Evolutionary conservation across 75 land plant species (phyloP).

Genomic region (Cupressus sempervirens): DNA sequence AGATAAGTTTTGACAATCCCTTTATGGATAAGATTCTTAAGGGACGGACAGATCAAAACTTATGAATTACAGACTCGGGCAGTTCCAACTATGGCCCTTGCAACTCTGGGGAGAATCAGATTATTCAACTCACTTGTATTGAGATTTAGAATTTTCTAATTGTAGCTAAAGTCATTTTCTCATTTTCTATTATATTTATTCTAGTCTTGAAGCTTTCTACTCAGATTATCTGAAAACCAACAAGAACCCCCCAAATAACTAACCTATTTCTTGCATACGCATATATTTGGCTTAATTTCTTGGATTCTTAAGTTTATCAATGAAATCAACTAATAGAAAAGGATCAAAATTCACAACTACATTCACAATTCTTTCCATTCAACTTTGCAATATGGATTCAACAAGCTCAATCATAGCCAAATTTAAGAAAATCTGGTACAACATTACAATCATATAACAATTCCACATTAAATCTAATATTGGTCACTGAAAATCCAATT

Average conservation of each 20-base stretch:
- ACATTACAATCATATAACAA: too few relatives aligned
- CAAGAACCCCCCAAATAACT: background rate
- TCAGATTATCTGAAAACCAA: constrained; percentile 9
- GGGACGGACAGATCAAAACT: background rate
- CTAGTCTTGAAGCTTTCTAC: constrained; percentile 15
- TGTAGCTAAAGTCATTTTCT: constrained; percentile 24
- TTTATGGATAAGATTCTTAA: too few relatives aligned
- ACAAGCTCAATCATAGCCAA: too few relatives aligned
- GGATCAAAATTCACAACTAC: too few relatives aligned
- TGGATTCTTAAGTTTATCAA: too few relatives aligned
- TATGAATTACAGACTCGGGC: background rate
- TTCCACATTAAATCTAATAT: too few relatives aligned
- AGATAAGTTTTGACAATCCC: too few relatives aligned
- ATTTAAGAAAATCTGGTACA: too few relatives aligned
- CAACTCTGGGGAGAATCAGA: background rate
- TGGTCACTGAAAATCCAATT: too few relatives aligned
- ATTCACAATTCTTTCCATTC: too few relatives aligned
- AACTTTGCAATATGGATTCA: too few relatives aligned
- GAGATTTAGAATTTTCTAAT: constrained; percentile 9
- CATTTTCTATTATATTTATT: constrained; percentile 11
- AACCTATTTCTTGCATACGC: background rate
- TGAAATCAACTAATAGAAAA: too few relatives aligned
- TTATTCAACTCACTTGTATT: constrained; percentile 6
- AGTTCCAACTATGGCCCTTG: background rate
- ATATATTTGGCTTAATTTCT: background rate